Evolutionary conservation across 1,284 basidiomycete genomes (phyloP).

Genomic region (Somion occarium): DNA sequence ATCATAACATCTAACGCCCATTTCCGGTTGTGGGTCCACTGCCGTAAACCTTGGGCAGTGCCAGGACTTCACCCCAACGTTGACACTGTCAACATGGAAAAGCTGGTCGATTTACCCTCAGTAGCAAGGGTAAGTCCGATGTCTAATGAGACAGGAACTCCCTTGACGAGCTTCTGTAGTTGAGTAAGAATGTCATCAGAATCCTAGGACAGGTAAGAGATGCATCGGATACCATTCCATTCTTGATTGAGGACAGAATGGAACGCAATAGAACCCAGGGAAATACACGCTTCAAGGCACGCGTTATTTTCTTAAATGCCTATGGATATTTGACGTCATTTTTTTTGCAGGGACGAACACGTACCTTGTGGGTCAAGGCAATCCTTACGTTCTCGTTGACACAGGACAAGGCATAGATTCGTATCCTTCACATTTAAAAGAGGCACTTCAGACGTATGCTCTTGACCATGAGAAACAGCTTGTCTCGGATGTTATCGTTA

Average conservation of each 20-base stretch:
- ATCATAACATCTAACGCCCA: too few relatives aligned
- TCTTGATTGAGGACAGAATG: neutral
- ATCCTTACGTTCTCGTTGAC: conserved; percentile 81
- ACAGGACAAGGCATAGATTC: conserved; percentile 76
- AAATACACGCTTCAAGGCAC: conserved; percentile 87
- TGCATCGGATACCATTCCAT: neutral
- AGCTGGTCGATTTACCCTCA: conserved; percentile 31
- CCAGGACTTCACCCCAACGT: neutral
- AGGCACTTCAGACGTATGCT: conserved; percentile 40
- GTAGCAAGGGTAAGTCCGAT: conserved; percentile 43
- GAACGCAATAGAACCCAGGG: conserved; percentile 69
- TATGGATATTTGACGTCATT: neutral
- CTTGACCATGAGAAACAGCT: conserved; percentile 36
- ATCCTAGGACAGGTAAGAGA: conserved; percentile 66
- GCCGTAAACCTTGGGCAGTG: neutral
- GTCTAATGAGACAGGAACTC: neutral
- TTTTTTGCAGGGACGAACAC: conserved; percentile 78
- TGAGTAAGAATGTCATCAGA: conserved; percentile 59
- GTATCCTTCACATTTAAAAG: conserved; percentile 67
- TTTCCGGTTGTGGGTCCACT: neutral
- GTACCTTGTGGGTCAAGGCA: conserved; percentile 73
- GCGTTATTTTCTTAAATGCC: neutral
- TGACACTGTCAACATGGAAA: neutral
- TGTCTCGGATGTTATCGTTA: conserved; percentile 84
- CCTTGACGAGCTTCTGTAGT: conserved; percentile 30